Evolutionary conservation across 805 yeast genomes (phyloP).

Genomic region (Kazachstania bromeliacearum): DNA sequence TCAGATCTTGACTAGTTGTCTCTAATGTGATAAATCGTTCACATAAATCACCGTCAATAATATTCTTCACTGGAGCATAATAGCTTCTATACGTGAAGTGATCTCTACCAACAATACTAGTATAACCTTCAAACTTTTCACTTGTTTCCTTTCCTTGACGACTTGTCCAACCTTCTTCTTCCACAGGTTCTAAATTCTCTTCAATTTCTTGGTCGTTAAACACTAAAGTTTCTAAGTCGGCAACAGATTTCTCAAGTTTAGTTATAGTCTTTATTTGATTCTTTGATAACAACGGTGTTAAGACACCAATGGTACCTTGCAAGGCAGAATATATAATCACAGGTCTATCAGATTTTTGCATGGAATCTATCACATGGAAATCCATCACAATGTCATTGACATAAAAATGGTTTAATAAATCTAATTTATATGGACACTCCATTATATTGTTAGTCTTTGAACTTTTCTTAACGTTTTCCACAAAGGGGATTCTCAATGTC

Average conservation of each 20-base stretch:
- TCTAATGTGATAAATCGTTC: slow-evolving; percentile 40
- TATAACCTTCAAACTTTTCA: slow-evolving; percentile 19
- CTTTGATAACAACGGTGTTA: slow-evolving; percentile 56
- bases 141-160: neutral
- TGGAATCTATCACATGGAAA: slow-evolving; percentile 35
- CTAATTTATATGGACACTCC: slow-evolving; percentile 40
- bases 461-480: slow-evolving; percentile 31
- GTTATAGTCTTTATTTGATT: slow-evolving; percentile 53
- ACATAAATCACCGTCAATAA: slow-evolving; percentile 82
- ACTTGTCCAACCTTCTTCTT: neutral
- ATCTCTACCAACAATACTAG: slow-evolving; percentile 51
- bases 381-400: slow-evolving; percentile 64
- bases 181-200: slow-evolving; percentile 5
- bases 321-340: slow-evolving; percentile 63
- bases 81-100: slow-evolving; percentile 63
- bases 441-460: slow-evolving; percentile 13
- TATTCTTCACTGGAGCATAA: slow-evolving; percentile 67
- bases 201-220: slow-evolving; percentile 1
- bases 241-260: slow-evolving; percentile 38
- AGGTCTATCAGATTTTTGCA: slow-evolving; percentile 43
- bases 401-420: slow-evolving; percentile 46
- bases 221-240: slow-evolving; percentile 4
- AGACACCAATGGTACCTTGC: slow-evolving; percentile 70
- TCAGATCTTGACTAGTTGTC: slow-evolving; percentile 14
- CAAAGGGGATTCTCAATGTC: slow-evolving; percentile 44